Base-by-base conservation (phyloP, 768 basidiomycete species). In the Tricholoma flavovirens region DNA sequence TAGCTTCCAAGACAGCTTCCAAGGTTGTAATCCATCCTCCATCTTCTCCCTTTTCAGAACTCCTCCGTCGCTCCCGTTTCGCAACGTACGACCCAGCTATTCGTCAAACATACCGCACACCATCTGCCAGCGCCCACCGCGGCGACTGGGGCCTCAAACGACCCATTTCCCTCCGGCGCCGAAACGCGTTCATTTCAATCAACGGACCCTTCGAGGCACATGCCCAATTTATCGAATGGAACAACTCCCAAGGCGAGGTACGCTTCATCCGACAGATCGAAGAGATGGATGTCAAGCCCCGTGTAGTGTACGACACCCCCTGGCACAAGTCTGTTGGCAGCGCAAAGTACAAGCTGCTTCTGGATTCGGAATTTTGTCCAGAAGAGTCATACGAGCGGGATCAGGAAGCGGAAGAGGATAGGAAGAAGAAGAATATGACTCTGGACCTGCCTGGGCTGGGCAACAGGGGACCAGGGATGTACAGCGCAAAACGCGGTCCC, bases 81-180 rank as follows among this genome's bases (percentile, higher is more conserved):
- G 84, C 90, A 9, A 75, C 86, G 10, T 92, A 77, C 67, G 88
- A 92, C 73, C 88, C 88, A 0, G 64, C 68, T 46, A 90, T 95
- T 57, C 79, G 80, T 46, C 91, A 93, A 64, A 82, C 90, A 17
- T 94, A 93, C 71, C 80, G 84, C 14, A 74, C 90, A 0, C 79
- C 81, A 46, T 78, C 81, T 19, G 86, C 86, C 42, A 78, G 89
- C 66, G 83, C 85, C 11, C 77, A 86, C 61, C 82, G 90, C 24
- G 89, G 90, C 53, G 81, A 92, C 73, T 95, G 84, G 81, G 92
- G 92, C 21, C 74, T 94, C 59, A 95, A 95, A 70, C 86, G 91
- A 0, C 87, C 90, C 21, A 80, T 93, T 21, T 75, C 88, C 2
- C 72, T 87, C 46, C 81, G 86, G 53, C 80, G 83, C 30, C 79